These are phyloP conservation scores for Eucalyptus marginata DNA, from an alignment of 345 rosid genomes.

Conservation along the genomic window DNA sequence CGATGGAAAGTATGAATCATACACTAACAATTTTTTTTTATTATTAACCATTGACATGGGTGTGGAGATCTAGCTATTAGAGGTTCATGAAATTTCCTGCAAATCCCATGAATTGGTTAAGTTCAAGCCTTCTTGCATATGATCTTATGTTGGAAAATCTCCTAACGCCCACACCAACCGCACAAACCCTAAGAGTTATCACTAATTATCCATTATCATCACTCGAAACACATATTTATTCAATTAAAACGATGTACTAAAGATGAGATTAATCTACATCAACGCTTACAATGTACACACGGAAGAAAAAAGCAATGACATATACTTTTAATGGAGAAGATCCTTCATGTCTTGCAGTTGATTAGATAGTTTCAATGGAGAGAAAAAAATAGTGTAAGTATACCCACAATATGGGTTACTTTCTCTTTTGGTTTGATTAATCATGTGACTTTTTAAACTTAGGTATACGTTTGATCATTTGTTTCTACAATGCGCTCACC, in stretches of 20 bases:
- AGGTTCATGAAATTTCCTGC: neutral
- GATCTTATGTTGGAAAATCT: neutral
- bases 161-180: neutral
- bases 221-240: neutral
- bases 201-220: neutral
- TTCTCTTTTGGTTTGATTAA: neutral
- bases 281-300: neutral
- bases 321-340: neutral
- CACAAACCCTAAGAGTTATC: neutral
- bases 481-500: neutral
- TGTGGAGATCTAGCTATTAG: too few relatives aligned
- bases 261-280: neutral
- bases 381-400: neutral
- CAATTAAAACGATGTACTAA: neutral
- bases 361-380: neutral
- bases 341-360: neutral
- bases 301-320: neutral
- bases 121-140: neutral
- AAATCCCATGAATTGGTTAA: neutral
- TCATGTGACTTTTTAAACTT: accelerated
- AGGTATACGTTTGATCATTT: neutral
- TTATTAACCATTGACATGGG: neutral
- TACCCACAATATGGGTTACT: neutral
- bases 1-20: too few relatives aligned
- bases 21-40: neutral